Conservation (phyloP, 106 monocot genomes). For the Acorus calamus region DNA sequence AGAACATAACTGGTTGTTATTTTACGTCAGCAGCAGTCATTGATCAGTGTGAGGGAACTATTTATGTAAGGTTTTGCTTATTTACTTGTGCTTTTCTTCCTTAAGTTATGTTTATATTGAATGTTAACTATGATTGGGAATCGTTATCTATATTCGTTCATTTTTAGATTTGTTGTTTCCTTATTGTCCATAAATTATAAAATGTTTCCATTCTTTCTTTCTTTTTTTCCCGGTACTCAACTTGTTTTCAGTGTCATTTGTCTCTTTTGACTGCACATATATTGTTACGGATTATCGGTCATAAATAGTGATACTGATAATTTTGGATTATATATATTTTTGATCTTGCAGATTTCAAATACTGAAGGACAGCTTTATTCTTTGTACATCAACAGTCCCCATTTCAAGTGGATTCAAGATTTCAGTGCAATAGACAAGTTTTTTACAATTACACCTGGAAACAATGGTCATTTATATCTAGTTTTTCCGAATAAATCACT, state of each 20-base stretch:
- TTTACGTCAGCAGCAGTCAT: slow-evolving; percentile 64
- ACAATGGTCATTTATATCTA: slow-evolving; percentile 59
- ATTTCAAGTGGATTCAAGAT: slow-evolving; percentile 86
- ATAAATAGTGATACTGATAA: not conserved
- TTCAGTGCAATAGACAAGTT: slow-evolving; percentile 45
- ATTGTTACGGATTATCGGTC: too few species aligned
- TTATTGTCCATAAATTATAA: too few species aligned
- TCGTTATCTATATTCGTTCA: too few species aligned
- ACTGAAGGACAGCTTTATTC: slow-evolving; percentile 79
- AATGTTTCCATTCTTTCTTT: too few species aligned
- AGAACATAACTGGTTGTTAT: slow-evolving; percentile 48
- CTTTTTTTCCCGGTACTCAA: too few species aligned
- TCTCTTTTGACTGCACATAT: too few species aligned
- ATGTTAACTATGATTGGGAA: too few species aligned
- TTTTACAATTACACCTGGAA: slow-evolving; percentile 58
- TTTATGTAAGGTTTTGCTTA: slow-evolving; percentile 52
- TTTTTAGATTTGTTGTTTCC: too few species aligned
- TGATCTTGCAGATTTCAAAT: slow-evolving; percentile 48
- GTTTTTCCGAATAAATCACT: slow-evolving; percentile 45
- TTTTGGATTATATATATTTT: not conserved
- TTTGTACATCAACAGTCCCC: slow-evolving; percentile 48
- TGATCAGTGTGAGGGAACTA: slow-evolving; percentile 81
- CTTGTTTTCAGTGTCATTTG: too few species aligned
- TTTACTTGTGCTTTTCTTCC: too few species aligned
- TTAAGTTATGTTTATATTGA: too few species aligned